Percentiles rank a stretch among this genome's conserved stretches.
These are phyloP conservation scores for Elaeagnus macrophylla DNA, from an alignment of 306 rosid species.

Conservation along the genomic window DNA sequence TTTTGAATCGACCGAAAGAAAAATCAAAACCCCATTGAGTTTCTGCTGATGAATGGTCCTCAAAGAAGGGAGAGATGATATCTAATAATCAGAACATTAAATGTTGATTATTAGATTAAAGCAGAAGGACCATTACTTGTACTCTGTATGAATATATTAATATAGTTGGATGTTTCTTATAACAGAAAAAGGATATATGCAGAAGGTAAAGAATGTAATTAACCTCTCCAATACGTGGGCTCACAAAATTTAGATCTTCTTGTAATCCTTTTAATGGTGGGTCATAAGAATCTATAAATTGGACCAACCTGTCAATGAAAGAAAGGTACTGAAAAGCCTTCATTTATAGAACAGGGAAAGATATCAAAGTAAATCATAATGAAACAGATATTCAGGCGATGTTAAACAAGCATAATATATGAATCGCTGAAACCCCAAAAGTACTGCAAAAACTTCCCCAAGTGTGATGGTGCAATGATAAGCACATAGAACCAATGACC, in stretches of 20 bases:
- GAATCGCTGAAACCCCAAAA: neutral
- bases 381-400: neutral
- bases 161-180: neutral
- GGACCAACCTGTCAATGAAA: constrained; percentile 65
- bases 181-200: neutral
- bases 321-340: constrained; percentile 19
- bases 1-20: too few relatives aligned
- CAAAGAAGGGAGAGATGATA: too few relatives aligned
- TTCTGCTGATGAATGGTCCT: too few relatives aligned
- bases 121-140: too few relatives aligned
- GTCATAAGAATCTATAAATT: constrained; percentile 85
- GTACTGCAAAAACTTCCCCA: neutral
- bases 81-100: too few relatives aligned
- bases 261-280: constrained; percentile 93
- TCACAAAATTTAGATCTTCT: constrained; percentile 92
- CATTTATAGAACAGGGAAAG: constrained; percentile 9
- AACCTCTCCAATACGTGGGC: constrained; percentile 99
- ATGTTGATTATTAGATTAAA: too few relatives aligned
- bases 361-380: neutral
- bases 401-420: neutral
- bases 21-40: too few relatives aligned
- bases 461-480: neutral
- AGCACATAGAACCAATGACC: neutral
- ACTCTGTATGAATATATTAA: too few relatives aligned
- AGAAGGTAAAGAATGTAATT: constrained; percentile 28